A percentile compares a stretch with the other conserved stretches of the same genome.
phyloP scores from a whole-genome alignment of 2,329 filamentous ascomycete genomes.

The Setomelanomma holmii region DNA sequence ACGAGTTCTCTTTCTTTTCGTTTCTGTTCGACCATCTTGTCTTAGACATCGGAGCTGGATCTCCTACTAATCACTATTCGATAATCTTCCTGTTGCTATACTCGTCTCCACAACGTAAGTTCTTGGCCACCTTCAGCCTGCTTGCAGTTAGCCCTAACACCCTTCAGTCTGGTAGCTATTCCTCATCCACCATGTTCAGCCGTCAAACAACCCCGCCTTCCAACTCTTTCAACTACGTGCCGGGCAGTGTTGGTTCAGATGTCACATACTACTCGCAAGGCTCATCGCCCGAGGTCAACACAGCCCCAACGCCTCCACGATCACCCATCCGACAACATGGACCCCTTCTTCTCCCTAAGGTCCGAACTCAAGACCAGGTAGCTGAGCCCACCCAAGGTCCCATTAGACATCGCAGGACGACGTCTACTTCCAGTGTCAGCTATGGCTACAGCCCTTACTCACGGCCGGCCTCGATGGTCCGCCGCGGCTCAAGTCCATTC shows the following conservation, averaged over 20 bases:
- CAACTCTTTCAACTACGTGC: conserved; percentile 46
- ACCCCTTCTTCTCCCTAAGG: conserved; percentile 82
- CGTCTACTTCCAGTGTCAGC: conserved; percentile 56
- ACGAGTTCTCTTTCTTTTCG: conserved; percentile 46
- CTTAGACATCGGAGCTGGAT: conserved; percentile 55
- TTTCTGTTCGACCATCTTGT: conserved; percentile 44
- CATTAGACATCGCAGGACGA: conserved; percentile 65
- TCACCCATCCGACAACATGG: conserved; percentile 81
- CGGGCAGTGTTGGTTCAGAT: conserved; percentile 58
- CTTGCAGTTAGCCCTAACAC: conserved; percentile 18
- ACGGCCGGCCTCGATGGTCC: conserved; percentile 53
- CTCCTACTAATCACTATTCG: conserved; percentile 49
- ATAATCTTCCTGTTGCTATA: conserved; percentile 40
- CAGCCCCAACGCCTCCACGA: conserved; percentile 72
- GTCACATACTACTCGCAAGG: conserved; percentile 69
- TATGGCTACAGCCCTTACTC: conserved; percentile 60
- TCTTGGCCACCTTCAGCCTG: conserved; percentile 15
- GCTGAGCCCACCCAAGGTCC: conserved; percentile 64
- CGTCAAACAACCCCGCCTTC: conserved; percentile 56
- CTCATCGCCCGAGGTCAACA: conserved; percentile 72
- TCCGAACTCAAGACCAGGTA: conserved; percentile 82
- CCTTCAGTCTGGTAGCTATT: conserved; percentile 46
- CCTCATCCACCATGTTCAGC: conserved; percentile 48
- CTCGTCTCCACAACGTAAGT: conserved; percentile 41
- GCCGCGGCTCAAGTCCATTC: conserved; percentile 55